phyloP scores from a whole-genome alignment of 1,139 yeast genomes.

The Kluyveromyces sp. region DNA sequence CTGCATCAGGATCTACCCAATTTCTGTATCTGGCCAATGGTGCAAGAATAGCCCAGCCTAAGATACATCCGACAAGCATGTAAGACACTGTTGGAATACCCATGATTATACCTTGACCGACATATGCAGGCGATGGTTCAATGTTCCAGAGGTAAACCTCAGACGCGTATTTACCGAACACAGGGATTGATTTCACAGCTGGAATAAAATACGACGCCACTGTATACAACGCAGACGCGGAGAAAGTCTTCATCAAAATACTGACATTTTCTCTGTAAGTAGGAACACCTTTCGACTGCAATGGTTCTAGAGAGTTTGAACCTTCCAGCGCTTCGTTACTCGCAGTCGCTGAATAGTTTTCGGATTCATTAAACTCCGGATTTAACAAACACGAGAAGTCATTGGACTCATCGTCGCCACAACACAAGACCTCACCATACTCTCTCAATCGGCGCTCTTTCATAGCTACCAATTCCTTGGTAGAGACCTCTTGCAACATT shows the following conservation, averaged over 20 bases:
- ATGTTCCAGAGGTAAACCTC: conserved; percentile 72
- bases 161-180: conserved; percentile 67
- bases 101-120: conserved; percentile 98
- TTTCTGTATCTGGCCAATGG: conserved; percentile 63
- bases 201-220: conserved; percentile 68
- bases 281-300: conserved; percentile 19
- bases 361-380: background rate
- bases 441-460: conserved; percentile 24
- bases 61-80: conserved; percentile 80
- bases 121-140: conserved; percentile 94
- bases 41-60: conserved; percentile 89
- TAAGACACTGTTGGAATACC: conserved; percentile 86
- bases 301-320: background rate
- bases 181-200: conserved; percentile 55
- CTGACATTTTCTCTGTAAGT: conserved; percentile 51
- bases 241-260: conserved; percentile 54
- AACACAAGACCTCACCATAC: conserved; percentile 28
- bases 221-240: conserved; percentile 67
- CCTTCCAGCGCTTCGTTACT: background rate
- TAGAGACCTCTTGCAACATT: conserved; percentile 40
- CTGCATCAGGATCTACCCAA: conserved; percentile 77
- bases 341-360: background rate
- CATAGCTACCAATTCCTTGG: conserved; percentile 24
- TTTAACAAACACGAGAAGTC: background rate
- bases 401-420: conserved; percentile 16